A percentile compares a stretch with the other conserved stretches of the same genome.
Conservation (phyloP, 2,329 filamentous ascomycete species). For the Pseudogymnoascus sp. region DNA sequence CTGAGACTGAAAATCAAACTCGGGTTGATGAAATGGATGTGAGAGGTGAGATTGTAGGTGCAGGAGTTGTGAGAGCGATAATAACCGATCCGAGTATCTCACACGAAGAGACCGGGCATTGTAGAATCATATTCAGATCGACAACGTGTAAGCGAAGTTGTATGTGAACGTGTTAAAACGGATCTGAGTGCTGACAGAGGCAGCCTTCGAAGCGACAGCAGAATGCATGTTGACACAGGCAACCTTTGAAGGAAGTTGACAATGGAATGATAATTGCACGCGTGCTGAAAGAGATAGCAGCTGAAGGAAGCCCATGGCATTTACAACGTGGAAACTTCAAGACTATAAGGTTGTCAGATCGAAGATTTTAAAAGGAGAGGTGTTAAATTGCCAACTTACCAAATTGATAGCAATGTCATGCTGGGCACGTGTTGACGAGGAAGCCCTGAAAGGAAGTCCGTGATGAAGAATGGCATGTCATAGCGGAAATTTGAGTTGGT, state of each 20-base stretch:
- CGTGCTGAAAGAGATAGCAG: too few species aligned
- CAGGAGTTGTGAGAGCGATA: neutral
- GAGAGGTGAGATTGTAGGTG: neutral
- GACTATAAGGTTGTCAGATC: neutral
- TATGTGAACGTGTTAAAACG: neutral
- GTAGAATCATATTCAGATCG: neutral
- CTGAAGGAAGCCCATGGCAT: too few species aligned
- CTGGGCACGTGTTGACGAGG: neutral
- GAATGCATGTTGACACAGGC: neutral
- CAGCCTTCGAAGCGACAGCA: neutral
- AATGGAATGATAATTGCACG: neutral
- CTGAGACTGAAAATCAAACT: neutral
- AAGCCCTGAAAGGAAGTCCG: neutral
- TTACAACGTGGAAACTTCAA: too few species aligned
- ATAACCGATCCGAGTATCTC: neutral
- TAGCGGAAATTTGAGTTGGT: neutral
- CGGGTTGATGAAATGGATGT: neutral
- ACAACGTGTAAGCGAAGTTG: neutral
- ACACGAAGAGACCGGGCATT: neutral
- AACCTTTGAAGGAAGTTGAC: neutral
- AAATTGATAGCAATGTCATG: neutral
- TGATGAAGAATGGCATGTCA: neutral
- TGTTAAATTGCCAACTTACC: neutral
- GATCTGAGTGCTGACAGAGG: neutral
- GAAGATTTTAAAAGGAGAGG: neutral